Percentiles rank a stretch among this genome's conserved stretches.
phyloP scores from a whole-genome alignment of 257 asterid species.

The Verbascum thapsus region DNA sequence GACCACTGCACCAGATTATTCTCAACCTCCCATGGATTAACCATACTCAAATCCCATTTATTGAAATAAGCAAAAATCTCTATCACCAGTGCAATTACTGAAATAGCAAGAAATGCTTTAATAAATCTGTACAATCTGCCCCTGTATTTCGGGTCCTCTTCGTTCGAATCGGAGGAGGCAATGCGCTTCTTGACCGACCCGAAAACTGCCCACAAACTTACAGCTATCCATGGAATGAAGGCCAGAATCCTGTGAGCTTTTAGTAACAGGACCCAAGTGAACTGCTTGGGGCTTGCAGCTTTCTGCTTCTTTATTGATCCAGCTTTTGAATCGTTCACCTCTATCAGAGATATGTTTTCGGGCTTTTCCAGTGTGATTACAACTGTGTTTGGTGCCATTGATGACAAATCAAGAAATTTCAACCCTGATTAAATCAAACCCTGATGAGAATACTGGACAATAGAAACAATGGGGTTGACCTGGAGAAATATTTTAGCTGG shows the following conservation, averaged over 20 bases:
- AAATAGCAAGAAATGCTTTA: slow-evolving; percentile 66
- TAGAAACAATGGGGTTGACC: slow-evolving; percentile 35
- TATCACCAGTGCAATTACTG: slow-evolving; percentile 59
- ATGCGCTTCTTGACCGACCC: slow-evolving; percentile 68
- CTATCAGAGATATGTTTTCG: slow-evolving; percentile 51
- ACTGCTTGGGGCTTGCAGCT: slow-evolving; percentile 61
- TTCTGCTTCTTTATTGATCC: slow-evolving; percentile 58
- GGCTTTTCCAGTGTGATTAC: slow-evolving; percentile 72
- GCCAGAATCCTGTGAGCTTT: slow-evolving; percentile 64
- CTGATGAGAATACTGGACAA: slow-evolving; percentile 26
- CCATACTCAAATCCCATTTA: slow-evolving; percentile 66
- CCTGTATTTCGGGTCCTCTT: slow-evolving; percentile 68
- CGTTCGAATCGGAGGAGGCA: slow-evolving; percentile 63
- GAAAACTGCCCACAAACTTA: slow-evolving; percentile 35
- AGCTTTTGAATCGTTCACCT: slow-evolving; percentile 40
- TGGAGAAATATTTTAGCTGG: slow-evolving; percentile 4
- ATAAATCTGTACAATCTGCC: slow-evolving; percentile 72
- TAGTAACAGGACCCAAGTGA: slow-evolving; percentile 64
- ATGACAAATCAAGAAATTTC: not conserved
- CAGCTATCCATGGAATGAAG: slow-evolving; percentile 64
- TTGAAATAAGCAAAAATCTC: slow-evolving; percentile 70
- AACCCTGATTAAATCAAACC: slow-evolving; percentile 29
- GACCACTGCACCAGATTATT: slow-evolving; percentile 58
- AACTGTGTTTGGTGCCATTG: slow-evolving; percentile 83
- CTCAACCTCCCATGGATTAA: slow-evolving; percentile 75